Evolutionary conservation across 306 rosid genomes (phyloP).

Genomic region (Delonix regia): DNA sequence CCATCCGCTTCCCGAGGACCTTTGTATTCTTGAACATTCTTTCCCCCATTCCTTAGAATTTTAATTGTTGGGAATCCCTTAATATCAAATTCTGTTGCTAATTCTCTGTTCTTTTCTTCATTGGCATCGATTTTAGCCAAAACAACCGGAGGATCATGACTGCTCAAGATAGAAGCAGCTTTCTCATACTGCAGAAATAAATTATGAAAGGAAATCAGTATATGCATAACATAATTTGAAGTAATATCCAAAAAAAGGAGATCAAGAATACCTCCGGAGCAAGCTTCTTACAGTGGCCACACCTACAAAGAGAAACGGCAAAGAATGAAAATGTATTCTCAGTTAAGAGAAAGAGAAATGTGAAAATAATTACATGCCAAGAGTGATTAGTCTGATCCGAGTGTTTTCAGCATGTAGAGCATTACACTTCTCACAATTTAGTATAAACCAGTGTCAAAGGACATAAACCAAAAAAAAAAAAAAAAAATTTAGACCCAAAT

Average conservation of each 20-base stretch:
- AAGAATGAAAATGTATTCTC: not conserved
- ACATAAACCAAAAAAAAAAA: no score
- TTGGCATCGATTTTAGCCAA: conserved; percentile 87
- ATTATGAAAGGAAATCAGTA: conserved; percentile 24
- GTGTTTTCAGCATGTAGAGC: not conserved
- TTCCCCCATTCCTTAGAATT: conserved; percentile 86
- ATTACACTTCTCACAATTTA: not conserved
- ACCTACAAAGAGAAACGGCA: conserved; percentile 52
- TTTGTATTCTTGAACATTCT: conserved; percentile 74
- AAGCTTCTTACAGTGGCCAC: conserved; percentile 96
- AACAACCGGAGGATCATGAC: conserved; percentile 65
- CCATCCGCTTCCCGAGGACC: conserved; percentile 96
- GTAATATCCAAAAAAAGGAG: not conserved
- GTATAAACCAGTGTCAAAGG: not conserved
- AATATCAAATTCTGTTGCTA: conserved; percentile 60
- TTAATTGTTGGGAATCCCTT: conserved; percentile 86
- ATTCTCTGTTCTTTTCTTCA: conserved; percentile 64
- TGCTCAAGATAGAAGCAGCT: conserved; percentile 82
- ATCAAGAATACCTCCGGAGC: conserved; percentile 80
- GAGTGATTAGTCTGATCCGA: not conserved
- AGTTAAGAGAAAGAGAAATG: not conserved
- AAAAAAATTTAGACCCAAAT: no score
- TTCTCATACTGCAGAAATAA: conserved; percentile 69
- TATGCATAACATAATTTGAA: conserved; percentile 2
- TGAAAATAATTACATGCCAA: not conserved